phyloP scores from a whole-genome alignment of 352 stramenopile species.

The Pythium utonaiense region DNA sequence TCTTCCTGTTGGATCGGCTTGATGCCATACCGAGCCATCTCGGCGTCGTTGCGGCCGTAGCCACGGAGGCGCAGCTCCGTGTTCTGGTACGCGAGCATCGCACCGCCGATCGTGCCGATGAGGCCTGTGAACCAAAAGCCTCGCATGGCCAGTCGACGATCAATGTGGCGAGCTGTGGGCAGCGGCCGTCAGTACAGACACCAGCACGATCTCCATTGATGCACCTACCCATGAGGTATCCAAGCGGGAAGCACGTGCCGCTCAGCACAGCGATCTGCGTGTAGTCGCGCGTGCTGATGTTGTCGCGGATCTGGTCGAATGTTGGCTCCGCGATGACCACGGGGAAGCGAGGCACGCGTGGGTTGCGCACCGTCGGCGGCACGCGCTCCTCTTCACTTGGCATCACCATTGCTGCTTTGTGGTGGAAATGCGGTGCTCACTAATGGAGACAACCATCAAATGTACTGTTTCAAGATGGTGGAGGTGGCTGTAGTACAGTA shows the following conservation, averaged over 20 bases:
- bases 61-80: conserved; percentile 71
- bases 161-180: conserved; percentile 48
- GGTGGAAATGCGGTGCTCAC: not conserved
- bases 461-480: conserved; percentile 5
- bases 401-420: conserved; percentile 9
- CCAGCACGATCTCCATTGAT: not conserved
- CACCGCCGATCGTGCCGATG: conserved; percentile 51
- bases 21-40: conserved; percentile 51
- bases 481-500: not conserved
- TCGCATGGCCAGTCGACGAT: conserved; percentile 49
- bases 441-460: not conserved
- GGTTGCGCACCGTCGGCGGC: conserved; percentile 49
- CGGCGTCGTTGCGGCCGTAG: conserved; percentile 68
- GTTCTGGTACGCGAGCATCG: conserved; percentile 77
- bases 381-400: conserved; percentile 27
- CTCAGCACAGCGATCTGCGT: conserved; percentile 42
- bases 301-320: conserved; percentile 51
- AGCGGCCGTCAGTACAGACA: too few relatives aligned
- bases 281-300: conserved; percentile 47
- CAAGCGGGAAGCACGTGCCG: conserved; percentile 53
- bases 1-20: conserved; percentile 1
- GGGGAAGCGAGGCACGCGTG: conserved; percentile 57
- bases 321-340: conserved; percentile 66
- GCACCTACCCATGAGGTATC: conserved; percentile 63
- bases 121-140: conserved; percentile 79